phyloP scores from a whole-genome alignment of 345 rosid genomes.

The Euclidium syriacum region DNA sequence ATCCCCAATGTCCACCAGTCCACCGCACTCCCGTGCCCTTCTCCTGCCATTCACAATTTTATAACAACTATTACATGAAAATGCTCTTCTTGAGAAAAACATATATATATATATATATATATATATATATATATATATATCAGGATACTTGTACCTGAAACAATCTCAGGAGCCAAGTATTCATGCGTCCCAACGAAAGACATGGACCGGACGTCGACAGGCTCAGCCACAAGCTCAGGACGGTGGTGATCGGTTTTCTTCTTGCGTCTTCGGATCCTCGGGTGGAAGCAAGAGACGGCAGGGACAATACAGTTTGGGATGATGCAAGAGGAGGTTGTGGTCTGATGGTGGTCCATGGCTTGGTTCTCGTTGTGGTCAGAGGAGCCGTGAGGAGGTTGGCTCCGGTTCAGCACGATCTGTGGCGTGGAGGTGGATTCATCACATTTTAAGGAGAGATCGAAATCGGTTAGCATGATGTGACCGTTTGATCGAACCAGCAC shows the following conservation, averaged over 20 bases:
- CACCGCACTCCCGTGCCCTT: conserved; percentile 85
- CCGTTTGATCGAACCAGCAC: conserved; percentile 88
- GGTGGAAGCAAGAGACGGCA: conserved; percentile 78
- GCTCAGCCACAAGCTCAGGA: conserved; percentile 82
- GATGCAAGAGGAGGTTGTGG: conserved; percentile 69
- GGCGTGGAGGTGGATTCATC: conserved; percentile 65
- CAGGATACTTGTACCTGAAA: conserved; percentile 38
- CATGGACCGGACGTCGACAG: conserved; percentile 84
- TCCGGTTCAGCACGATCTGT: conserved; percentile 44
- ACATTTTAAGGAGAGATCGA: conserved; percentile 83
- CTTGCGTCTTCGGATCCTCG: conserved; percentile 64
- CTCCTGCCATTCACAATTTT: conserved; percentile 36
- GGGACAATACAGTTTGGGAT: conserved; percentile 83
- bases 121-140: no score
- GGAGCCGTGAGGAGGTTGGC: conserved; percentile 15
- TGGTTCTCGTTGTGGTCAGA: conserved; percentile 30
- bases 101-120: no score
- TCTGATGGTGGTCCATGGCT: conserved; percentile 38
- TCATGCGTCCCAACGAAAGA: conserved; percentile 95
- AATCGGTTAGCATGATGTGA: conserved; percentile 91
- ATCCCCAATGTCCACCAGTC: conserved; percentile 98
- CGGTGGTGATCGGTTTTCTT: conserved; percentile 43
- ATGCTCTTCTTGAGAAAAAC: no score
- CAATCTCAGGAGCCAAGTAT: conserved; percentile 87
- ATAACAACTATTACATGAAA: not conserved